Base-by-base conservation (phyloP, 768 basidiomycete genomes). In the Agaricus blazei region DNA sequence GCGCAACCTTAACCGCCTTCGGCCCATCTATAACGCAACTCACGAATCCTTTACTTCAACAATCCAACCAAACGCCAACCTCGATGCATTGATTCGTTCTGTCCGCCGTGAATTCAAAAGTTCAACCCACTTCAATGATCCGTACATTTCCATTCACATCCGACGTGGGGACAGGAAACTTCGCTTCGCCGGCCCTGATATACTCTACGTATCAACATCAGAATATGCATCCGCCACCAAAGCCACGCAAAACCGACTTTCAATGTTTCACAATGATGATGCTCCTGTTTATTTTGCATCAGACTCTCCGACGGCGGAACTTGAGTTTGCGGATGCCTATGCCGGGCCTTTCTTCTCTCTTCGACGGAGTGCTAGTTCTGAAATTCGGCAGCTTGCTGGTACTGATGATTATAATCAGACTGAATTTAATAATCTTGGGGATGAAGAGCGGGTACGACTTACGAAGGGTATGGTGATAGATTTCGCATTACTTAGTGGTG, bases 401-500 rank as follows among this genome's bases (percentile, higher is more conserved):
- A 73, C 72, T 23, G 63, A 62, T 23, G 79, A 77, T 46, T 88
- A 88, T 61, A 68, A 73, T 31, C 86, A 87, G 67, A 64, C 68
- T 24, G 68, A 75, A 31, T 88, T 84, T 59, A 64, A 74, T 48
- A 53, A 63, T 41, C 60, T 81, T 23, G 61, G 67, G n/a, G 54
- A 67, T 7, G 68, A 68, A 36, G 72, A 74, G 45, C 69, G 84
- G 53, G 66, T 78, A 14, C 62, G 62, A n/a, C 73, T 79, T 27
- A 87, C 85, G 15, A 74, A 72, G 47, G 87, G 87, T 1, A 80
- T 83, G 74, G 64, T 89, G 46, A 79, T 88, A 5, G 87, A 89
- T 65, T 77, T 87, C 57, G 87, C 87, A 9, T 57, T 88, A 62
- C 57, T 87, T 26, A 80, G 76, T 52, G 87, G 87, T 14, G 62